Evolutionary conservation across 75 land plant species (phyloP), one percentile per base, ranked within the genome.

Genomic region (Adiantum capillusveneris): DNA sequence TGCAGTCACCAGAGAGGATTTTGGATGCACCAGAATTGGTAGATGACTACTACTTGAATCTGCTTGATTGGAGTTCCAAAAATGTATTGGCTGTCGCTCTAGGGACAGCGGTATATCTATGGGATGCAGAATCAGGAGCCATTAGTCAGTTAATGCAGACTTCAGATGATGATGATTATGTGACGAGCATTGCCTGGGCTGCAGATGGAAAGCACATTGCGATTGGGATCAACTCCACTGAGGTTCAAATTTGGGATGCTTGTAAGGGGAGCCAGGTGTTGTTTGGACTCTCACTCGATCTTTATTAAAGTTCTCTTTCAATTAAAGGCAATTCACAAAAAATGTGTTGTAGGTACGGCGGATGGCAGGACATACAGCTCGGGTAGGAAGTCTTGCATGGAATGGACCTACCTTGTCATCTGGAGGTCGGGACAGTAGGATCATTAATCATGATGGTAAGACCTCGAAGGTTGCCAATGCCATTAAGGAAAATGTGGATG

Each of bases 361-460:
- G 13, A 27, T 78, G 11, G 54, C 42, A 44, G 86, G 75, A 29
- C 87, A 86, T 37, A 19, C 27, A 11, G 20, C 36, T 25, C 64
- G 86, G 62, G 80, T 86, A 25, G 74, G 75, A 54, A 59, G 67
- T n/a, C 66, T 71, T 31, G 74, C 80, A 19, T 77, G 86, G 87
- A 83, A 86, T 49, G 69, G 65, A 43, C 63, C 75, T 18, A 42
- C 71, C 27, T 59, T 86, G 45, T 65, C 82, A 26, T 83, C 86
- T 27, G 90, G 83, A 50, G 60, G 90, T 60, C 63, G 58, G 9
- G 90, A 86, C 59, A 72, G 60, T 58, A 44, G 46, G 31, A 79
- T 86, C 39, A 77, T 86, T 18, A 86, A 83, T 49, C 86, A 83
- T 64, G 90, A 86, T 57, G 80, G 89, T 85, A 76, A 29, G 19